Evolutionary conservation across 2,329 filamentous ascomycete species (phyloP), one percentile per base, ranked within the genome.

Genomic region (Cladosporium sp.): DNA sequence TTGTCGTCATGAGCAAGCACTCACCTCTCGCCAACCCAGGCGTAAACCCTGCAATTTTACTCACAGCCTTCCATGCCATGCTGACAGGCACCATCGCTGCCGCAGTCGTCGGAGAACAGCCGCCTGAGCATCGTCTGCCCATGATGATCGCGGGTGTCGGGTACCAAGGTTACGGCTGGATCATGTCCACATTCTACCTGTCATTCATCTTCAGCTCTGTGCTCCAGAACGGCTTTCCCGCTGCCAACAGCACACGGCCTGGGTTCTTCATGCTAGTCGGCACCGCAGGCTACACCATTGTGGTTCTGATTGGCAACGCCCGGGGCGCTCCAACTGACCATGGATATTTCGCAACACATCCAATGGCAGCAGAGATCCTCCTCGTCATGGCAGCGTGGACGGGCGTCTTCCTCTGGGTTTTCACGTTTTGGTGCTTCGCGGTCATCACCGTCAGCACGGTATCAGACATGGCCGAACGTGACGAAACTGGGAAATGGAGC

Each of bases 231-330:
- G 79, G 78, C 1, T 76, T 84, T 5, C 83, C 83, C 0, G 73
- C 76, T 2, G 76, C 79, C 0, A 64, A 71, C 8, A 73, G 75
- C 5, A 37, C 33, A 10, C 73, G 80, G 16, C 80, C 80, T 1
- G 80, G 80, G 4, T 83, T 85, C 81, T 85, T 81, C 71, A 82
- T 85, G 44, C 80, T 82, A 0, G 83, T 85, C 3, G 83, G 83
- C 0, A 81, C 81, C 2, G 69, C 73, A 31, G 67, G 68, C 2
- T 74, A 72, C 56, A 74, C 73, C 1, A 69, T 67, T n/a, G 53
- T 74, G n/a, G 72, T 71, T 5, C 62, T 75, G 11, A 72, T 74
- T 14, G 69, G 71, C 4, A 69, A 72, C 40, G 65, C 64, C n/a
- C 63, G 70, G 6, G 68, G 68, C 23, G 40, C 73, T 11, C 73